Evolutionary conservation across 2,329 filamentous ascomycete species (phyloP).

Genomic region (Diatrype stigma): DNA sequence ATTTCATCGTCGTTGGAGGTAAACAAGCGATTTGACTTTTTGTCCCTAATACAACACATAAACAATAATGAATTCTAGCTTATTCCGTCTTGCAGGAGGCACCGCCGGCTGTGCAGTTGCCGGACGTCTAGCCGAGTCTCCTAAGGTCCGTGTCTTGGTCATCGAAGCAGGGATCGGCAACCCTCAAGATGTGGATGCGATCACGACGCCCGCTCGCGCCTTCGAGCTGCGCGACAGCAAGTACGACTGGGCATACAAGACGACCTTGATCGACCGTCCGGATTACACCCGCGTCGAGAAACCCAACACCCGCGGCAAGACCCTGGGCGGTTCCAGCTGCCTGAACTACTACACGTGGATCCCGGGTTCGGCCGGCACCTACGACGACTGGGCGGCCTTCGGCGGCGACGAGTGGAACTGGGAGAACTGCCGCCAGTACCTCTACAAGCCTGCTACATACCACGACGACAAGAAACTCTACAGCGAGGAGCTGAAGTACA

Average conservation of each 20-base stretch:
- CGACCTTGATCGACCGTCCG: conserved; percentile 53
- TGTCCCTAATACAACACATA: background rate
- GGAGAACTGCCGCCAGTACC: conserved; percentile 45
- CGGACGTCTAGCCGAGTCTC: conserved; percentile 46
- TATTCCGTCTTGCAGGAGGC: conserved; percentile 29
- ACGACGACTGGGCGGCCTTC: conserved; percentile 66
- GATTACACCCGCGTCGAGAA: conserved; percentile 61
- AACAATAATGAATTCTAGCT: background rate
- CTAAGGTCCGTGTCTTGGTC: conserved; percentile 41
- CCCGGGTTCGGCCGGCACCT: conserved; percentile 53
- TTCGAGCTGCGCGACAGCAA: conserved; percentile 51
- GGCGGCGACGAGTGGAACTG: conserved; percentile 66
- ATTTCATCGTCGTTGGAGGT: conserved; percentile 36
- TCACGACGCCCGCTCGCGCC: conserved; percentile 48
- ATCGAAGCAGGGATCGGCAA: conserved; percentile 47
- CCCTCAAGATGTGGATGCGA: conserved; percentile 44
- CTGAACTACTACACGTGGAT: conserved; percentile 64
- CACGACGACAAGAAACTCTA: conserved; percentile 49
- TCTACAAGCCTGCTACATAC: conserved; percentile 54
- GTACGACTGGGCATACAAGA: conserved; percentile 60
- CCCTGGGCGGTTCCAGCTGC: conserved; percentile 53
- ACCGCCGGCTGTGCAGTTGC: conserved; percentile 47
- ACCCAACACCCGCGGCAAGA: conserved; percentile 58
- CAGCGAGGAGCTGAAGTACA: conserved; percentile 40
- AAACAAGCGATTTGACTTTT: background rate